A percentile compares a stretch with the other conserved stretches of the same genome.
These are phyloP conservation scores for Pseudohalonectria lignicola DNA, from an alignment of 2,329 filamentous ascomycete genomes.

Conservation along the genomic window DNA sequence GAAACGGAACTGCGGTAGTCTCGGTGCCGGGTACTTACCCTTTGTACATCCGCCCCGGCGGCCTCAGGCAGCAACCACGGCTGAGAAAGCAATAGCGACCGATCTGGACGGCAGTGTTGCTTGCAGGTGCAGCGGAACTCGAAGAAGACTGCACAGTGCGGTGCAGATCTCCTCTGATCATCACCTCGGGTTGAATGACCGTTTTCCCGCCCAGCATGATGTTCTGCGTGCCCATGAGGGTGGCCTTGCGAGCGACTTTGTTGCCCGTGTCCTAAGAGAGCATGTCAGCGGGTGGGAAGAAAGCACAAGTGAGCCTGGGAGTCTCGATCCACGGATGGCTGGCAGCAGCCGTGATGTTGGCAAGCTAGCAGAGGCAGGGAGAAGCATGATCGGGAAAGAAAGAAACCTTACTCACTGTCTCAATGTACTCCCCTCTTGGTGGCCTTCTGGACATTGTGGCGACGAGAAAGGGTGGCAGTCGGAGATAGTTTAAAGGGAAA, in stretches of 20 bases:
- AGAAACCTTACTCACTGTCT: conserved; percentile 55
- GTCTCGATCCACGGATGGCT: no score
- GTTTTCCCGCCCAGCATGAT: conserved; percentile 96
- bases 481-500: no score
- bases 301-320: no score
- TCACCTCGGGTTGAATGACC: conserved; percentile 89
- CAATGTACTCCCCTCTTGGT: conserved; percentile 87
- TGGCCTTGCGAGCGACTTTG: conserved; percentile 88
- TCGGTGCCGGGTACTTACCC: conserved; percentile 31
- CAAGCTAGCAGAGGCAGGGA: neutral
- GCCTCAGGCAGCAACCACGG: conserved; percentile 65
- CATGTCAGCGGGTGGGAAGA: no score
- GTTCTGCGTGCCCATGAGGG: conserved; percentile 90
- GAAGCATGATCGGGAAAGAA: no score
- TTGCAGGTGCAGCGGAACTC: conserved; percentile 30
- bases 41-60: conserved; percentile 72
- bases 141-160: conserved; percentile 38
- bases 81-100: conserved; percentile 87
- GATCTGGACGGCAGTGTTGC: conserved; percentile 66
- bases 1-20: neutral
- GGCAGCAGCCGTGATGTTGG: no score
- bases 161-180: conserved; percentile 83
- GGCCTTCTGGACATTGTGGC: conserved; percentile 66
- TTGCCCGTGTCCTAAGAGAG: conserved; percentile 77
- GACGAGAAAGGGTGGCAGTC: no score